phyloP scores from a whole-genome alignment of 306 rosid genomes.

The Trifolium repens region DNA sequence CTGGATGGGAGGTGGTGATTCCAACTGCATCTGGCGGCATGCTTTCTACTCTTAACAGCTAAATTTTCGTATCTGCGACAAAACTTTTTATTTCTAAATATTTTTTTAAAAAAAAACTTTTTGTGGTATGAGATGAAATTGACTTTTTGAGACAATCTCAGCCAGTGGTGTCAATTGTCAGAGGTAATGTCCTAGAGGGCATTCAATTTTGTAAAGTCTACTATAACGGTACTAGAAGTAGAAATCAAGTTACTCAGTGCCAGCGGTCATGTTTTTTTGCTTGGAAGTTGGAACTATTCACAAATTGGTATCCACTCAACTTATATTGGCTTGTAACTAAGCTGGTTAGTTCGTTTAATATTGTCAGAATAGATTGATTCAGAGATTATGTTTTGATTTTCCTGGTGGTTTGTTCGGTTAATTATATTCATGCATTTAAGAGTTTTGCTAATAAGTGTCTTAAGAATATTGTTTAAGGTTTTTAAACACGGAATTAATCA shows the following conservation, averaged over 20 bases:
- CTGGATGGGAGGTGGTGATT: slow-evolving; percentile 98
- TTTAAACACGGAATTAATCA: too few relatives aligned
- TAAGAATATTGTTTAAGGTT: too few relatives aligned
- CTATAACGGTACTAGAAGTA: slow-evolving; percentile 6
- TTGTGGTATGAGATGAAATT: slow-evolving; percentile 24
- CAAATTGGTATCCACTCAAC: not conserved
- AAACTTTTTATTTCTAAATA: slow-evolving; percentile 8
- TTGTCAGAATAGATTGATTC: not conserved
- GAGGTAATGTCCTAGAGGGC: slow-evolving; percentile 32
- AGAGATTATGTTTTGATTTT: not conserved
- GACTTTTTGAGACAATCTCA: slow-evolving; percentile 25
- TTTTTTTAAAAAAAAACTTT: not conserved
- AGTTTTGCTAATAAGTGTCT: too few relatives aligned
- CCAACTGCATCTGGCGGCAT: slow-evolving; percentile 74
- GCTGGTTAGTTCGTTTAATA: not conserved
- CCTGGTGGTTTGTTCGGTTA: not conserved
- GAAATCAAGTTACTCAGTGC: slow-evolving; percentile 12
- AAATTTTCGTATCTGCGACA: slow-evolving; percentile 11
- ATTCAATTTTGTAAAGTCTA: slow-evolving; percentile 49
- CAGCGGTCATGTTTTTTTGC: not conserved
- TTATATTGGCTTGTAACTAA: not conserved
- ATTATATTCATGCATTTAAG: not conserved
- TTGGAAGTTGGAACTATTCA: not conserved
- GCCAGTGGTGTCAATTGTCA: not conserved
- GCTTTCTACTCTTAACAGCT: slow-evolving; percentile 88